Base-by-base conservation (phyloP, 2,329 filamentous ascomycete species). In the Aspergillus fructus region DNA sequence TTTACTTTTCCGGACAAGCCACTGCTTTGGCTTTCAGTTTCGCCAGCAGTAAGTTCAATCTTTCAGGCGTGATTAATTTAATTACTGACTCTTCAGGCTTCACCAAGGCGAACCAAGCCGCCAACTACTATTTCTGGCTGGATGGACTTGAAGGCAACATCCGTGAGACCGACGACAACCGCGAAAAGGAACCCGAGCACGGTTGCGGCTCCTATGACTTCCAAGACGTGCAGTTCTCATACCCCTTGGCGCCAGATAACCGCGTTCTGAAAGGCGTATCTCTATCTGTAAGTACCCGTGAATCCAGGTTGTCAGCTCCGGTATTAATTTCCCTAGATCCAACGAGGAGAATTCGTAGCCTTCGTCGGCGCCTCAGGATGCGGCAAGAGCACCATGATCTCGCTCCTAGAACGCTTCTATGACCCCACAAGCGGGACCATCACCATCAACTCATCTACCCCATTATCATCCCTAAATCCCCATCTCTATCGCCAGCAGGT, bases 341-440 rank as follows among this genome's bases (percentile, higher is more conserved):
- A 74, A 54, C 74, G 75, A 7, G 81, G 82, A 9, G 76, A 83
- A 41, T 84, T 80, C 49, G 73, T 81, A 3, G 83, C 82, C 0
- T 74, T 85, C 19, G 83, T 86, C 0, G 83, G 83, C 4, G 76
- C 82, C 1, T 84, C 80, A 0, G 83, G 84, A 5, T 84, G 81
- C 55, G 84, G 84, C 2, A 78, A 93, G 75, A 89, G 86, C 0
- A 90, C 85, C 15, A 85, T 90, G 43, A 83, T 93, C 37, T 75
- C 76, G 1, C 75, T 85, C 2, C 74, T 85, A 8, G 79, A 84
- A 62, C 76, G 86, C 7, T 93, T 93, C 73, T 94, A 93, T 70
- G 85, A 90, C 46, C 75, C 86, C 0, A 77, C 83, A 17, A 76
- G 80, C 9, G 91, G 91, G 5, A 75, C 78, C 5, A 86, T 94